Percentiles rank a stretch among this genome's conserved stretches.
Evolutionary conservation across 2,329 filamentous ascomycete genomes (phyloP).

Genomic region (Aplosporella prunicola): DNA sequence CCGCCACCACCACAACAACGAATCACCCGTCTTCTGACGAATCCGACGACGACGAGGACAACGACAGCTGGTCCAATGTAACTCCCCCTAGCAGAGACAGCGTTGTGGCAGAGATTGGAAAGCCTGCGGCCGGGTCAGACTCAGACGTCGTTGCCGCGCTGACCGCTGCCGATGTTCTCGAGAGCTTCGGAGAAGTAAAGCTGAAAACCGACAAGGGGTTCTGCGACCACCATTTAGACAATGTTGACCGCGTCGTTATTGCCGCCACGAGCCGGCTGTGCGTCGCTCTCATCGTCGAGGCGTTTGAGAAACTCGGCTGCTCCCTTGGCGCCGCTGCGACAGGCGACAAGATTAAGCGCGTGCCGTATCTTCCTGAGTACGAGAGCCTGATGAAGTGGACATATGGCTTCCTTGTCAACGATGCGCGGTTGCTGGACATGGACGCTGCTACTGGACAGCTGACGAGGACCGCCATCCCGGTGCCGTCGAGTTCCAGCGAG

Average conservation of each 20-base stretch:
- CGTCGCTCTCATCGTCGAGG: slow-evolving; percentile 19
- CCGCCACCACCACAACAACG: no score
- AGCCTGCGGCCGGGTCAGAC: neutral
- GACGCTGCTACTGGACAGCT: slow-evolving; percentile 2
- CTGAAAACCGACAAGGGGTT: slow-evolving; percentile 7
- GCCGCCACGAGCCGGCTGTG: slow-evolving; percentile 18
- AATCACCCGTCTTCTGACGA: no score
- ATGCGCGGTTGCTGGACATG: slow-evolving; percentile 11
- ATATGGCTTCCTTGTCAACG: slow-evolving; percentile 15
- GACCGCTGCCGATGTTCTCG: neutral
- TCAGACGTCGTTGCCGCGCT: neutral
- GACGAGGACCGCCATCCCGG: slow-evolving; percentile 5
- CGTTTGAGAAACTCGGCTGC: slow-evolving; percentile 18
- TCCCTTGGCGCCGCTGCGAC: slow-evolving; percentile 10
- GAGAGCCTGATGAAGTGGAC: slow-evolving; percentile 14
- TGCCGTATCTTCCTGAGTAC: slow-evolving; percentile 12
- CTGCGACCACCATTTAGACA: neutral
- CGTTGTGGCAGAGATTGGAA: no score
- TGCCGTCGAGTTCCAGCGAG: neutral
- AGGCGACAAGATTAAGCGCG: slow-evolving; percentile 12
- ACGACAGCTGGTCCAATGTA: no score
- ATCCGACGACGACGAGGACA: no score
- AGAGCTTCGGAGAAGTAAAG: slow-evolving; percentile 2
- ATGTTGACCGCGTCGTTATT: slow-evolving; percentile 6
- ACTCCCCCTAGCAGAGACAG: no score